Evolutionary conservation across 140 eudicot species (phyloP).

Genomic region (Ambrosia hybrid): DNA sequence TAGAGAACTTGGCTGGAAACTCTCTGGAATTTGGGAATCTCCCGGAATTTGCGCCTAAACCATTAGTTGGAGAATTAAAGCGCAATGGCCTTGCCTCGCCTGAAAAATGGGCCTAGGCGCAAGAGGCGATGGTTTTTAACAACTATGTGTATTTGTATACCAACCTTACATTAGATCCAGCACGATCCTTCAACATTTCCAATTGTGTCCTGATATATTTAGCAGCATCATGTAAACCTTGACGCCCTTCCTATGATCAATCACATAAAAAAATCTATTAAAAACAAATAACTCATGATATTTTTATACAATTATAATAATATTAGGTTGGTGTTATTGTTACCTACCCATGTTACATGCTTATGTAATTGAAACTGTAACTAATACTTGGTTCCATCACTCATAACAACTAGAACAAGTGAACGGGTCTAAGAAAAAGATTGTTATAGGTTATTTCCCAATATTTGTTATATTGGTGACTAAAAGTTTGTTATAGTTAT

Average conservation of each 20-base stretch:
- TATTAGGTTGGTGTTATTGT: neutral
- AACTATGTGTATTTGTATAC: too few species aligned
- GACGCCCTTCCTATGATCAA: constrained; percentile 75
- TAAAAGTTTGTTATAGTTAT: neutral
- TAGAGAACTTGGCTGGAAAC: too few species aligned
- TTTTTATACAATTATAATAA: neutral
- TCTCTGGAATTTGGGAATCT: too few species aligned
- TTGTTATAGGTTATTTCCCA: neutral
- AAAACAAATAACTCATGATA: neutral
- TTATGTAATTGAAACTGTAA: constrained; percentile 2
- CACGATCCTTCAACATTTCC: constrained; percentile 62
- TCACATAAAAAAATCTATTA: constrained; percentile 19
- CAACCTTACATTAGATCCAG: constrained; percentile 72
- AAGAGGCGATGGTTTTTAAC: too few species aligned
- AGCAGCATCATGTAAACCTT: constrained; percentile 84
- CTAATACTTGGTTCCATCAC: constrained; percentile 15
- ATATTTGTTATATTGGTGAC: neutral
- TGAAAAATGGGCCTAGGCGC: too few species aligned
- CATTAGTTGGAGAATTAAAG: too few species aligned
- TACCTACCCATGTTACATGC: constrained; percentile 14
- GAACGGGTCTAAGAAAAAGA: too few species aligned
- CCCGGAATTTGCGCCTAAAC: too few species aligned
- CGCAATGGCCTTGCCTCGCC: too few species aligned
- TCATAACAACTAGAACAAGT: constrained; percentile 8
- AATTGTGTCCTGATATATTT: constrained; percentile 67